Base-by-base conservation (phyloP, 208 protist species). In the Leishmania gerbilli region DNA sequence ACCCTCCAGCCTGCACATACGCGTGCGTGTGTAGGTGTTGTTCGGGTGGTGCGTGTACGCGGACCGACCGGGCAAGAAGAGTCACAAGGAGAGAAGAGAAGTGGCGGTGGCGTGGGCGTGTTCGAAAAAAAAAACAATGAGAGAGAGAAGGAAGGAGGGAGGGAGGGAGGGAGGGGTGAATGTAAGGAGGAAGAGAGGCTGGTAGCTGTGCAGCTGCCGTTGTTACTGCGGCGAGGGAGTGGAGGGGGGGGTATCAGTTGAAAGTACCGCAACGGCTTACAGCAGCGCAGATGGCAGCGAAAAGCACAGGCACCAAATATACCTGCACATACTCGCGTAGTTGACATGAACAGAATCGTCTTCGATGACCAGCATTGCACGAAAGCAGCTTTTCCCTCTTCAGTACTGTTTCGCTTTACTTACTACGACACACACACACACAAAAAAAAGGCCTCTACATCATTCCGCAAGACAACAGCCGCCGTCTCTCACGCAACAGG, bases 21-120 rank as follows among this genome's bases (percentile, higher is more conserved):
- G n/a, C 71, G 40, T 74, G 68, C 27, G 71, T 47, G n/a, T 72
- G 42, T 77, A 8, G 27, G n/a, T 40, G 49, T 64, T 71, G 21
- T 49, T 40, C 40, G 21, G 15, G 13, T 68, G 40, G 34, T 58
- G 53, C 19, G 75, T 71, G 75, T 68, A 49, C 27, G 42, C 60
- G 49, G 49, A 4, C 49, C 9, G 49, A 47, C n/a, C 15, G 8
- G 34, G 13, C 21, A 62, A 72, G 60, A 60, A 47, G 8, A 49
- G 42, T 34, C 34, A n/a, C 40, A 51, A 37, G 27, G 67, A 51
- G 19, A 31, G 40, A 49, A 31, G 2, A 49, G 40, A 49, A n/a
- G 40, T 27, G 64, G 13, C 4, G 62, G 62, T 21, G 31, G 31
- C 62, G 62, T 40, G 62, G 7, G 62, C 6, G 31, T 40, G 15